phyloP scores from a whole-genome alignment of 805 yeast genomes.

The Pichia deserticola region DNA sequence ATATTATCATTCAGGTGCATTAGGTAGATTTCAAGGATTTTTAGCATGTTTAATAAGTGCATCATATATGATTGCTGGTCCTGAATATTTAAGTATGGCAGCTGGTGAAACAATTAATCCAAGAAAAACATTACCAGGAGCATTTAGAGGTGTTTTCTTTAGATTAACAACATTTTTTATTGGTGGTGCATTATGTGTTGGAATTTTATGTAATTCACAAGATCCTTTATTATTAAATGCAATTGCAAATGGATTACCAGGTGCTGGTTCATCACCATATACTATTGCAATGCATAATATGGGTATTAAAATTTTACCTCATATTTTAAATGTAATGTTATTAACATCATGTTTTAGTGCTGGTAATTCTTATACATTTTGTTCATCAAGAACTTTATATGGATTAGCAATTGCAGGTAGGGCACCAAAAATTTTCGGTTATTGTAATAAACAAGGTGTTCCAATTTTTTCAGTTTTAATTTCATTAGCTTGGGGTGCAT shows the following conservation, averaged over 20 bases:
- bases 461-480: conserved; percentile 55
- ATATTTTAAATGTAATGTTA: conserved; percentile 67
- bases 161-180: conserved; percentile 37
- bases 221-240: conserved; percentile 32
- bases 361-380: conserved; percentile 71
- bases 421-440: conserved; percentile 60
- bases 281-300: conserved; percentile 71
- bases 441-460: conserved; percentile 64
- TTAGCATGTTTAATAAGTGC: conserved; percentile 52
- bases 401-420: conserved; percentile 64
- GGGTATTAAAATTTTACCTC: conserved; percentile 58
- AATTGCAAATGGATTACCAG: conserved; percentile 30
- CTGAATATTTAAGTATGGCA: conserved; percentile 39
- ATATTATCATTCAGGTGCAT: conserved; percentile 29
- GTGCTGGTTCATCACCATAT: conserved; percentile 59
- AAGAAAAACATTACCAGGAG: conserved; percentile 37
- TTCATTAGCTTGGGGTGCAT: conserved; percentile 53
- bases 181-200: conserved; percentile 43
- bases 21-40: conserved; percentile 41
- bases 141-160: conserved; percentile 38
- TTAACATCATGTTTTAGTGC: conserved; percentile 73
- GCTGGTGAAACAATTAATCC: conserved; percentile 42
- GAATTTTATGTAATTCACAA: conserved; percentile 36
- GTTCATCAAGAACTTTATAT: conserved; percentile 59
- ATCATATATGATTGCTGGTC: conserved; percentile 64